Evolutionary conservation across 768 basidiomycete genomes (phyloP).

Genomic region (Hydnomerulius pinastri): DNA sequence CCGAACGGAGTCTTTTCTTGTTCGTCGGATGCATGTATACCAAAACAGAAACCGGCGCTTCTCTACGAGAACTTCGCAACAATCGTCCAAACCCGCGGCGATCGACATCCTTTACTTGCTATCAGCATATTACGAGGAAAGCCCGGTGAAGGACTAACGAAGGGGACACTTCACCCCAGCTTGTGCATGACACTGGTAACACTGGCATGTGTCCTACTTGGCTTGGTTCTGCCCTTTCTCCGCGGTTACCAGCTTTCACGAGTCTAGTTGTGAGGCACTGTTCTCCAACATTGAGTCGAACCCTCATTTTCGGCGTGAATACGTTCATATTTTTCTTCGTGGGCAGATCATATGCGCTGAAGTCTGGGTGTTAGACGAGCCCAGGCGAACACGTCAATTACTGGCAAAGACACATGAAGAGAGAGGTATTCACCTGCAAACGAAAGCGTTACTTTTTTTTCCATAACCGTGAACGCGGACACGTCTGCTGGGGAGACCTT

Average conservation of each 20-base stretch:
- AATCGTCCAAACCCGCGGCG: slow-evolving; percentile 20
- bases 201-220: background rate
- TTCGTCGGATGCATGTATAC: slow-evolving; percentile 29
- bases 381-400: background rate
- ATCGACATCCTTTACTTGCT: slow-evolving; percentile 12
- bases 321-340: slow-evolving; percentile 19
- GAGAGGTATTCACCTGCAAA: slow-evolving; percentile 12
- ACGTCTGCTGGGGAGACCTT: too few species aligned
- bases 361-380: slow-evolving; percentile 12
- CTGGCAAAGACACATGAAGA: background rate
- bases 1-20: slow-evolving; percentile 5
- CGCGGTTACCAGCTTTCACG: slow-evolving; percentile 7
- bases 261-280: slow-evolving; percentile 18
- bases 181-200: background rate
- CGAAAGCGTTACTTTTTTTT: too few species aligned
- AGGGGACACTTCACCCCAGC: slow-evolving; percentile 13
- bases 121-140: slow-evolving; percentile 2
- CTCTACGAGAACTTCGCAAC: slow-evolving; percentile 23
- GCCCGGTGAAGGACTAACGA: slow-evolving; percentile 13
- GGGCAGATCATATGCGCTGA: slow-evolving; percentile 25
- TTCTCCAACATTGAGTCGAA: slow-evolving; percentile 15
- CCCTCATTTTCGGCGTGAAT: slow-evolving; percentile 23
- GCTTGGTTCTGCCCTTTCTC: background rate
- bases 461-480: too few species aligned
- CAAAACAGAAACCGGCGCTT: slow-evolving; percentile 14